Evolutionary conservation across 306 rosid species (phyloP).

Genomic region (Quercus berberidifolia): DNA sequence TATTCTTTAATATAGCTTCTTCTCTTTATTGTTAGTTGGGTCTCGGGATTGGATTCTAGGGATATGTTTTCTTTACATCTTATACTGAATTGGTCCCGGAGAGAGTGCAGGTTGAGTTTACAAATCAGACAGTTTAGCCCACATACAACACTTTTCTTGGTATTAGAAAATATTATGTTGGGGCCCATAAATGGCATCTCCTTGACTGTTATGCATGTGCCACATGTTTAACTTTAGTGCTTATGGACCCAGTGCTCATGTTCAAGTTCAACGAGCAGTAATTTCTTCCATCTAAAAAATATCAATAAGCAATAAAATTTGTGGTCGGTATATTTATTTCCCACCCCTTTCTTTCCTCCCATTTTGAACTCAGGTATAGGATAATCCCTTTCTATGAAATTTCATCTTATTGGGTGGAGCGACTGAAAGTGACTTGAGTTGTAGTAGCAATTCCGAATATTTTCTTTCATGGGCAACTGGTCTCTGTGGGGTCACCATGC

Average conservation of each 20-base stretch:
- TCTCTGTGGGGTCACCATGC: conserved; percentile 29
- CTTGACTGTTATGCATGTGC: conserved; percentile 38
- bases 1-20: conserved; percentile 3
- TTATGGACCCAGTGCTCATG: conserved; percentile 22
- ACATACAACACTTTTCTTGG: conserved; percentile 12
- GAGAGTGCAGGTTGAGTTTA: background rate
- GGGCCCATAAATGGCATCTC: conserved; percentile 15
- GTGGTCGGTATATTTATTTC: conserved; percentile 18
- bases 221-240: conserved; percentile 27
- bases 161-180: background rate
- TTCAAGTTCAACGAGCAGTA: conserved; percentile 20
- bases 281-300: conserved; percentile 16
- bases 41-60: background rate
- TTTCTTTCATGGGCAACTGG: conserved; percentile 29
- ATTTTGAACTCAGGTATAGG: conserved; percentile 15
- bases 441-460: conserved; percentile 15
- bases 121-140: conserved; percentile 5
- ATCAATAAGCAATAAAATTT: conserved; percentile 13
- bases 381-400: conserved; percentile 16
- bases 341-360: conserved; percentile 4
- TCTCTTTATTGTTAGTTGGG: conserved; percentile 15
- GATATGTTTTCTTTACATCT: background rate
- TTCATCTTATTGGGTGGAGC: conserved; percentile 21
- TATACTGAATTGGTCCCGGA: background rate
- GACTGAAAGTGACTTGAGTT: conserved; percentile 20